Conservation (phyloP, 1,284 basidiomycete genomes). For the Heterobasidion occidentale region DNA sequence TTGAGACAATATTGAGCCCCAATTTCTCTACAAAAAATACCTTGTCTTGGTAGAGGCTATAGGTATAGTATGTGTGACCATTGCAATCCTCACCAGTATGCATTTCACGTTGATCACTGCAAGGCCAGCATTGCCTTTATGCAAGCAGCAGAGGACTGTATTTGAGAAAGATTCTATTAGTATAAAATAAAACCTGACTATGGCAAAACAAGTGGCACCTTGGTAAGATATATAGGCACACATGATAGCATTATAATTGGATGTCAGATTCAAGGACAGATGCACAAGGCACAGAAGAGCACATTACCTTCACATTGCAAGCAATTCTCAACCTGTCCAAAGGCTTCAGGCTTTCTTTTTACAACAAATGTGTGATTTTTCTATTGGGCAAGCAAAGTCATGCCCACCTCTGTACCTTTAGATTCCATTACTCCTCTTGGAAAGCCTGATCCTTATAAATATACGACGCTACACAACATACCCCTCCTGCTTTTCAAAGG, state of each 20-base stretch:
- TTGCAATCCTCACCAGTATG: slow-evolving; percentile 19
- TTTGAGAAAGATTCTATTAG: slow-evolving; percentile 11
- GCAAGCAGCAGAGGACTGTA: slow-evolving; percentile 15
- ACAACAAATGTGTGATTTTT: slow-evolving; percentile 18
- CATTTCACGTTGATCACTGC: slow-evolving; percentile 11
- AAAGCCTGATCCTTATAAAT: too few species aligned
- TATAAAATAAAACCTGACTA: slow-evolving; percentile 20
- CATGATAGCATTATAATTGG: not conserved
- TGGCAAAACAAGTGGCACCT: slow-evolving; percentile 9
- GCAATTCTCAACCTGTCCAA: slow-evolving; percentile 9
- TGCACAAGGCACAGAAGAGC: not conserved
- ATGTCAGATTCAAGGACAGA: too few species aligned
- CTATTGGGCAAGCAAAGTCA: slow-evolving; percentile 20
- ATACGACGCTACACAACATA: too few species aligned
- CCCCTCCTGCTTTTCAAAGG: too few species aligned
- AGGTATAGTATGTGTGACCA: slow-evolving; percentile 14
- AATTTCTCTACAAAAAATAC: too few species aligned
- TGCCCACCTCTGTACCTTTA: slow-evolving; percentile 16
- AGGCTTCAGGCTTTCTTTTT: slow-evolving; percentile 14
- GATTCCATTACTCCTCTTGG: not conserved
- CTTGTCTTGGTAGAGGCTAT: too few species aligned
- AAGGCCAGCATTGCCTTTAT: slow-evolving; percentile 11
- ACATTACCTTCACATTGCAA: slow-evolving; percentile 17
- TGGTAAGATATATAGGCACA: slow-evolving; percentile 5
- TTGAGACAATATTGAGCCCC: too few species aligned